Base-by-base conservation (phyloP, 176 grass and related monocot species). In the Triticum timopheevii region DNA sequence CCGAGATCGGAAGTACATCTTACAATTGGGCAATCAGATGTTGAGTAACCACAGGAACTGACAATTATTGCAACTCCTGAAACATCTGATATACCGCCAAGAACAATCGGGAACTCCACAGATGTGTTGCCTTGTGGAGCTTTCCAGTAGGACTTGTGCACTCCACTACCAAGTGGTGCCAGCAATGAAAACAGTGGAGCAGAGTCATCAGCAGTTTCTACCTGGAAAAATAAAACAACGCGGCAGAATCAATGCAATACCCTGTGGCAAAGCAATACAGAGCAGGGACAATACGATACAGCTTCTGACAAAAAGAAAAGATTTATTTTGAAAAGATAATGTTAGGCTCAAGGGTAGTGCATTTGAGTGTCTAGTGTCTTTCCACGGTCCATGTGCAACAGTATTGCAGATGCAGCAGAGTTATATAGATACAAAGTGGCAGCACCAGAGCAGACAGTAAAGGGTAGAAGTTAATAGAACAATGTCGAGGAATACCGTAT, bases 11-110 rank as follows among this genome's bases (percentile, higher is more conserved):
- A 81, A 67, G 31, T 65, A 33, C 17, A 69, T 89, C 97, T 96
- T 94, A 99, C 97, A 83, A 88, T 90, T 84, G 97, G 97, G 87
- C 94, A 91, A 76, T 96, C 88, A 88, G 78, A 93, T 80, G 79
- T 39, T 44, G 97, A 93, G 67, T 96, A 99, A 81, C 97, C 97
- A 40, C 97, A 99, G 31, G 89, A 93, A 86, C 97, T 96, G 85
- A 96, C 94, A 80, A 99, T 88, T 80, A 99, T 38, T 23, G 87
- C 89, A 88, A 94, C 92, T 63, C 94, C 97, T 65, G 88, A 89
- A 80, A 99, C 92, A 94, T 99, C 97, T 74, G 97, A 99, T 88
- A 94, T 70, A 88, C 94, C 75, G 77, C 85, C 90, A 94, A 99
- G 94, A 88, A 99, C 94, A 94, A 99, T 81, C 11, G 90, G 89